A percentile compares a stretch with the other conserved stretches of the same genome.
phyloP scores from a whole-genome alignment of 768 basidiomycete species.

The Gloeostereum incarnatum region DNA sequence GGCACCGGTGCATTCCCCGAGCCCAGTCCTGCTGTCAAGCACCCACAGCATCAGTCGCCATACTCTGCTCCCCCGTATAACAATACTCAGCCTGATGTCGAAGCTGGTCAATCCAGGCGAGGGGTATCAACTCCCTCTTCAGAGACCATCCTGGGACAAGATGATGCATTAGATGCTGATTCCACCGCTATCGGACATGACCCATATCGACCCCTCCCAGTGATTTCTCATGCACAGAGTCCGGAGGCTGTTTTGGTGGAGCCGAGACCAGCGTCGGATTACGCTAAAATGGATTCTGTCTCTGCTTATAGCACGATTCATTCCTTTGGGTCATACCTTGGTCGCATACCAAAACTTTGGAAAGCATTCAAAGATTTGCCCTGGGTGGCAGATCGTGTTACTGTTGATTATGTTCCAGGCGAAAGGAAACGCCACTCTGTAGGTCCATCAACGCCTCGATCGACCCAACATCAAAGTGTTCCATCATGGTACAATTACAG shows the following conservation, averaged over 20 bases:
- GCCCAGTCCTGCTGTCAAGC: too few relatives aligned
- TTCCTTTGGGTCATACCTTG: slow-evolving; percentile 21
- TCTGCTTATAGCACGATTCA: slow-evolving; percentile 26
- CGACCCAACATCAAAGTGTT: slow-evolving; percentile 1
- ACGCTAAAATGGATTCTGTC: slow-evolving; percentile 37
- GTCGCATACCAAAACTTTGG: slow-evolving; percentile 25
- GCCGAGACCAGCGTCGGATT: slow-evolving; percentile 33
- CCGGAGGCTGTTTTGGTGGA: slow-evolving; percentile 28
- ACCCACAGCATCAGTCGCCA: too few relatives aligned
- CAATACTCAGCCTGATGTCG: too few relatives aligned
- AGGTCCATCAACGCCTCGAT: too few relatives aligned
- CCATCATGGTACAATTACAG: slow-evolving; percentile 6
- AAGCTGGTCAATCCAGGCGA: too few relatives aligned
- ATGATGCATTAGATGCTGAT: too few relatives aligned
- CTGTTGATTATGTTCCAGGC: slow-evolving; percentile 34
- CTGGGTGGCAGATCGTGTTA: slow-evolving; percentile 33
- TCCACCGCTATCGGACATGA: slow-evolving; percentile 12
- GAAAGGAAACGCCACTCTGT: slow-evolving; percentile 9
- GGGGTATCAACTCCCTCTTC: too few relatives aligned
- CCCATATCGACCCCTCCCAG: slow-evolving; percentile 1
- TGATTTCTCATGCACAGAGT: slow-evolving; percentile 15
- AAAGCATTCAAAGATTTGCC: slow-evolving; percentile 27
- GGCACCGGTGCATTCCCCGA: too few relatives aligned
- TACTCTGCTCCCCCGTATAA: too few relatives aligned
- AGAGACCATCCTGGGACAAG: too few relatives aligned